Base-by-base conservation (phyloP, 2,329 filamentous ascomycete species). In the Ophiosphaerella narmari region DNA sequence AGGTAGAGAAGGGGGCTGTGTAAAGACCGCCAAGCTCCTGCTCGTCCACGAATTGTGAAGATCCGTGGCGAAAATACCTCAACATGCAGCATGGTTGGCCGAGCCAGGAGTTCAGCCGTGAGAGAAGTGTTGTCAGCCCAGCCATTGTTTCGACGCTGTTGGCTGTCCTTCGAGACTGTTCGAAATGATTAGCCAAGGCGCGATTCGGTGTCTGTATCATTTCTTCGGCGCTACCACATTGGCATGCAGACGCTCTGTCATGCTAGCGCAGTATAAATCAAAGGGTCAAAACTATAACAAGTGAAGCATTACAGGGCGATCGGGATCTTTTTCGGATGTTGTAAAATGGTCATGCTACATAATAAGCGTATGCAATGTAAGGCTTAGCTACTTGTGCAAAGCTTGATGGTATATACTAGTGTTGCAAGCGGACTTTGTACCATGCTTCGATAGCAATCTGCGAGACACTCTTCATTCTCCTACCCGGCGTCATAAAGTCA, bases 1-100 rank as follows among this genome's bases (percentile, higher is more conserved):
- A 47, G 47, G 53, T 46, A 47, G 52, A 48, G 52, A 60, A 58
- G 34, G 55, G 57, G 57, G 57, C 57, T 56, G 52, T 58, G 57
- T 54, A 56, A 33, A 46, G 23, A 43, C 12, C 43, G 35, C 48
- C 38, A 46, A 50, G 42, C 45, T 18, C 52, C 37, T 51, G 52
- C 37, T 52, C 38, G 42, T 35, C 31, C 40, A 36, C 32, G 46
- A 51, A 44, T 41, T 36, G 23, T 48, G 46, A 44, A 52, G 53
- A 56, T 59, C 53, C 37, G 37, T 36, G 8, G 34, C 34, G 14
- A 16, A 36, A 36, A 3, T 36, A n/a, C n/a, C n/a, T 36, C 34
- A 36, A 36, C n/a, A 29, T 29, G 26, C 26, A 29, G 11, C 26
- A 29, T 11, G 2, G 11, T 29, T 29, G 35, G 34, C 34, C 5